Evolutionary conservation across 768 basidiomycete genomes (phyloP).

Genomic region (Hemileccinum impolitum): DNA sequence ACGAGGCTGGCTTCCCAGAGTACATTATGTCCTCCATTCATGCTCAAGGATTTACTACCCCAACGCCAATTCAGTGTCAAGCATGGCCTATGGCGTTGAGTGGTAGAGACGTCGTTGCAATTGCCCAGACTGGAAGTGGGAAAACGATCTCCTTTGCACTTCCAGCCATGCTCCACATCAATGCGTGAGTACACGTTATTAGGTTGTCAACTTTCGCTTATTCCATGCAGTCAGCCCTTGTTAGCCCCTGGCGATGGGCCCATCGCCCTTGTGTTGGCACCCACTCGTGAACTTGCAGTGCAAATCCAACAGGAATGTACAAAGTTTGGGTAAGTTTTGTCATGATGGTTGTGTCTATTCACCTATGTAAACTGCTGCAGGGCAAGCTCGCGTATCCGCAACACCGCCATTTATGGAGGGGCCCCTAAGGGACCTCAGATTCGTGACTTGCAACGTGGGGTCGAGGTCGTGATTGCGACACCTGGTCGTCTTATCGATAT

Average conservation of each 20-base stretch:
- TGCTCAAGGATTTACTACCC: constrained; percentile 86
- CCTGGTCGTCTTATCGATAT: constrained; percentile 99
- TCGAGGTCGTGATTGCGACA: constrained; percentile 99
- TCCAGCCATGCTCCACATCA: constrained; percentile 99
- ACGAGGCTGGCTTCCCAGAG: constrained; percentile 94
- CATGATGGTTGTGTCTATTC: neutral
- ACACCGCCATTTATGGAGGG: constrained; percentile 98
- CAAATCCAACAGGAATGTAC: constrained; percentile 99
- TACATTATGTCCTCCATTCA: constrained; percentile 93
- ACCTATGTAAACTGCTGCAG: constrained; percentile 34
- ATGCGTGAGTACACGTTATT: constrained; percentile 64
- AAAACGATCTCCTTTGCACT: constrained; percentile 99
- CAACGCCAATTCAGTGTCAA: constrained; percentile 97
- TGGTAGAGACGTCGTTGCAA: constrained; percentile 91
- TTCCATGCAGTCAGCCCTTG: constrained; percentile 74
- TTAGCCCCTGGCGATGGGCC: constrained; percentile 94
- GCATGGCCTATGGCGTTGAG: constrained; percentile 99
- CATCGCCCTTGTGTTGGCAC: constrained; percentile 93
- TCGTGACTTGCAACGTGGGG: constrained; percentile 94
- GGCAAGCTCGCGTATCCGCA: constrained; percentile 91
- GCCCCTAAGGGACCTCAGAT: constrained; percentile 99
- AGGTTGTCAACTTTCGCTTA: neutral
- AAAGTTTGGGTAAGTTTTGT: constrained; percentile 81
- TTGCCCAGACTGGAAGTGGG: constrained; percentile 97
- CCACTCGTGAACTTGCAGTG: constrained; percentile 97